Conservation (phyloP, 768 basidiomycete species). For the Russula foetens region DNA sequence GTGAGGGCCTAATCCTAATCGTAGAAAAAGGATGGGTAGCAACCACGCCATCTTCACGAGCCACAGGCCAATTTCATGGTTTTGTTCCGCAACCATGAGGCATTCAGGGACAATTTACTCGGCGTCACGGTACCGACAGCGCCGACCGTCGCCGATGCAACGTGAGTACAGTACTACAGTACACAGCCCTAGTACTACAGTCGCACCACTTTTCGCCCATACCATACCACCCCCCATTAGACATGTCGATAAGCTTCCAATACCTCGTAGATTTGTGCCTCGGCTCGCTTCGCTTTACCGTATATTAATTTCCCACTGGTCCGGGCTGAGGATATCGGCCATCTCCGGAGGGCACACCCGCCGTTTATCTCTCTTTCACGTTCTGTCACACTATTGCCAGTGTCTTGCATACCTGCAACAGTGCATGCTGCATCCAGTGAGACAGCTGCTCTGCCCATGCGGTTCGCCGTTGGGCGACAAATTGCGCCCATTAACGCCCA, state of each 20-base stretch:
- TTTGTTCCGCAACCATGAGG: constrained; percentile 2
- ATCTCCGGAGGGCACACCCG: too few species aligned
- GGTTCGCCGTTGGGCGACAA: not conserved
- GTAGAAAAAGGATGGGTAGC: too few species aligned
- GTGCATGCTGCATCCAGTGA: not conserved
- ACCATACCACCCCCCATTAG: not conserved
- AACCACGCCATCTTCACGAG: too few species aligned
- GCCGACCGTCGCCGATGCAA: not conserved
- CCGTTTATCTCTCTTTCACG: too few species aligned
- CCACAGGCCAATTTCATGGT: not conserved
- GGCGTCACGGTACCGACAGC: too few species aligned
- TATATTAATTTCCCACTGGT: not conserved
- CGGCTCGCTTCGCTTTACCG: not conserved
- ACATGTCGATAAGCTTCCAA: not conserved
- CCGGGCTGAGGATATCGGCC: not conserved
- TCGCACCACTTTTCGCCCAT: too few species aligned
- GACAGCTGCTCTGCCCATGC: not conserved
- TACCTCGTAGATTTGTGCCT: not conserved
- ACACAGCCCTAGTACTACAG: too few species aligned
- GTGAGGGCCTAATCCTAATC: too few species aligned
- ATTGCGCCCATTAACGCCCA: not conserved
- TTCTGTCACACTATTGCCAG: not conserved
- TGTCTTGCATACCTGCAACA: not conserved
- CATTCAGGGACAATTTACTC: not conserved
- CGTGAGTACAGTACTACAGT: too few species aligned